Conservation (phyloP, 768 basidiomycete genomes). For the Serendipita sp. region DNA sequence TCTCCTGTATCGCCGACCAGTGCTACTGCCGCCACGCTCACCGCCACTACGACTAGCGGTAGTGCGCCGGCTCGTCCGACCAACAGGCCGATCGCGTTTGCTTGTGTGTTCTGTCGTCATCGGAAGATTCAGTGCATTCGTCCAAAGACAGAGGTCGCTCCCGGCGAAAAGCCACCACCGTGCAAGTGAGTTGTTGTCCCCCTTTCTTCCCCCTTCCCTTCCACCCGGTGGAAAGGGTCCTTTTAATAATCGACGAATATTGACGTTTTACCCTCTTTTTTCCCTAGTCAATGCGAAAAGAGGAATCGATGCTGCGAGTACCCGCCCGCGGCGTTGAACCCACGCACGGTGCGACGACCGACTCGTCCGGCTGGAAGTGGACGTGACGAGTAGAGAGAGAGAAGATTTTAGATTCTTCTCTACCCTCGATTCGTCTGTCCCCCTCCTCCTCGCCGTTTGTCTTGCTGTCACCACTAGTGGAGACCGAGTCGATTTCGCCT, state of each 20-base stretch:
- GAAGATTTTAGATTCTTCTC: neutral
- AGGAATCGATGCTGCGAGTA: slow-evolving; percentile 6
- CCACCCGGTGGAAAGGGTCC: neutral
- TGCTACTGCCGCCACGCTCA: too few relatives aligned
- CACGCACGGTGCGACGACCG: neutral
- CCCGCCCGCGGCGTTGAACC: neutral
- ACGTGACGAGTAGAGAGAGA: neutral
- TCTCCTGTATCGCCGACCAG: too few relatives aligned
- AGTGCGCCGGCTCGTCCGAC: neutral
- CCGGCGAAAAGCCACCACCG: slow-evolving; percentile 2
- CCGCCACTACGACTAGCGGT: too few relatives aligned
- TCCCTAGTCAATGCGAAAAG: neutral
- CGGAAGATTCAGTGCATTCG: slow-evolving; percentile 7
- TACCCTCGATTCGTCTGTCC: neutral
- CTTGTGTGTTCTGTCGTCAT: slow-evolving; percentile 1
- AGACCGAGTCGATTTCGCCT: neutral
- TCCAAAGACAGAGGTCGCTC: neutral
- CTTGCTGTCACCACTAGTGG: neutral
- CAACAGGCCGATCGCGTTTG: neutral
- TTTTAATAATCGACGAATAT: too few relatives aligned
- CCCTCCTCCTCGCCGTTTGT: neutral
- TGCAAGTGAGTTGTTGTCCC: neutral
- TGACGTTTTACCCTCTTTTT: neutral
- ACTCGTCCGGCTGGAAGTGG: neutral
- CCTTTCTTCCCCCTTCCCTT: neutral